phyloP scores from a whole-genome alignment of 495 filamentous ascomycete species.

The Melanomma pulvis-pyrius region DNA sequence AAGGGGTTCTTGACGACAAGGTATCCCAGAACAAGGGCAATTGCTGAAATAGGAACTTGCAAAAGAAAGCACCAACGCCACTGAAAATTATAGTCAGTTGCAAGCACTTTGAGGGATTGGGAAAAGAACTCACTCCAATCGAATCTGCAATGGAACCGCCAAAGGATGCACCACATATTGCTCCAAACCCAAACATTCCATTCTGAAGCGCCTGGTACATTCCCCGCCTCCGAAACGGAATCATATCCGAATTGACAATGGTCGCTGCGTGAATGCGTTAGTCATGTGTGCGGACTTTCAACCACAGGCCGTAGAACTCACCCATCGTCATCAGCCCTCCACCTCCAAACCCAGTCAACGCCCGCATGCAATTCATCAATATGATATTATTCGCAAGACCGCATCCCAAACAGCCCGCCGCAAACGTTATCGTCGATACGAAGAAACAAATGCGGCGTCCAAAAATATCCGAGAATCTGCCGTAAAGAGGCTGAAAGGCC shows the following conservation, averaged over 20 bases:
- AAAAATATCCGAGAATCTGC: conserved; percentile 46
- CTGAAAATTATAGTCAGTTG: too few relatives aligned
- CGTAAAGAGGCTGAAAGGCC: conserved; percentile 58
- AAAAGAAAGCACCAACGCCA: conserved; percentile 56
- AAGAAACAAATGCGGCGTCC: conserved; percentile 50
- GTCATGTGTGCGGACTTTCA: conserved; percentile 40
- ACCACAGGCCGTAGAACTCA: background rate
- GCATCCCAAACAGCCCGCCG: conserved; percentile 53
- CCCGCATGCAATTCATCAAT: conserved; percentile 52
- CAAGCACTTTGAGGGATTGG: too few relatives aligned
- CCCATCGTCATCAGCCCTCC: conserved; percentile 65
- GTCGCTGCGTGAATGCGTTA: conserved; percentile 50
- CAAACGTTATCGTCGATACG: conserved; percentile 52
- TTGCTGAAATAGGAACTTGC: conserved; percentile 56
- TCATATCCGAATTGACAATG: conserved; percentile 68
- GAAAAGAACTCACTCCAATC: conserved; percentile 40
- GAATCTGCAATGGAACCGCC: conserved; percentile 54
- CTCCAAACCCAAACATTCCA: conserved; percentile 61
- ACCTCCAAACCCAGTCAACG: conserved; percentile 60
- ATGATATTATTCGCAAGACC: conserved; percentile 49
- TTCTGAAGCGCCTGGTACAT: conserved; percentile 70
- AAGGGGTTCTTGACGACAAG: conserved; percentile 51
- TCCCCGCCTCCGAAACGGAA: conserved; percentile 62
- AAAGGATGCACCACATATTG: conserved; percentile 53
- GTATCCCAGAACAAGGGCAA: conserved; percentile 58